phyloP scores from a whole-genome alignment of 139 green algal genomes.

The Coelastrella sp. region DNA sequence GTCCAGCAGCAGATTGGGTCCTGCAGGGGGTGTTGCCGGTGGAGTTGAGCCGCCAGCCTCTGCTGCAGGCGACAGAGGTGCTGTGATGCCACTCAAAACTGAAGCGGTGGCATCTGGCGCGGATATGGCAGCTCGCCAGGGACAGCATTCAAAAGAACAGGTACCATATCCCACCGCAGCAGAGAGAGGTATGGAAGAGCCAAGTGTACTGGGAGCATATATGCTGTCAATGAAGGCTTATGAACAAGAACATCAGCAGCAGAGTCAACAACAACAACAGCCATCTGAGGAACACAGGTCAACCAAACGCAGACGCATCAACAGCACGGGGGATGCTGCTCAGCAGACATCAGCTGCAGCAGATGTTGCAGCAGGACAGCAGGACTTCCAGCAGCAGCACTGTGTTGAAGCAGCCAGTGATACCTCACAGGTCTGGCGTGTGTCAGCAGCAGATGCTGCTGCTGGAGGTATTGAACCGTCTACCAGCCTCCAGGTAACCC shows the following conservation, averaged over 20 bases:
- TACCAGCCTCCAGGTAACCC: too few relatives aligned
- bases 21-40: neutral
- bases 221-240: neutral
- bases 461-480: too few relatives aligned
- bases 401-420: too few relatives aligned
- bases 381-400: too few relatives aligned
- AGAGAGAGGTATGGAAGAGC: neutral
- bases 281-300: neutral
- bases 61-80: neutral
- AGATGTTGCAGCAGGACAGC: neutral
- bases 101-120: neutral
- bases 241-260: neutral
- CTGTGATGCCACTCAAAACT: neutral
- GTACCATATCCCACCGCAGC: neutral
- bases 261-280: neutral
- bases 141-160: neutral
- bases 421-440: too few relatives aligned
- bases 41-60: neutral
- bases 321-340: neutral
- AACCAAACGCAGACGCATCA: neutral
- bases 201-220: neutral
- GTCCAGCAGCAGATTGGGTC: neutral
- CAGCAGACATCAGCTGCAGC: neutral
- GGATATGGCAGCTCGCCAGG: neutral
- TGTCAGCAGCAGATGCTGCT: too few relatives aligned